Conservation (phyloP, 495 filamentous ascomycete species). For the Poronia punctata region DNA sequence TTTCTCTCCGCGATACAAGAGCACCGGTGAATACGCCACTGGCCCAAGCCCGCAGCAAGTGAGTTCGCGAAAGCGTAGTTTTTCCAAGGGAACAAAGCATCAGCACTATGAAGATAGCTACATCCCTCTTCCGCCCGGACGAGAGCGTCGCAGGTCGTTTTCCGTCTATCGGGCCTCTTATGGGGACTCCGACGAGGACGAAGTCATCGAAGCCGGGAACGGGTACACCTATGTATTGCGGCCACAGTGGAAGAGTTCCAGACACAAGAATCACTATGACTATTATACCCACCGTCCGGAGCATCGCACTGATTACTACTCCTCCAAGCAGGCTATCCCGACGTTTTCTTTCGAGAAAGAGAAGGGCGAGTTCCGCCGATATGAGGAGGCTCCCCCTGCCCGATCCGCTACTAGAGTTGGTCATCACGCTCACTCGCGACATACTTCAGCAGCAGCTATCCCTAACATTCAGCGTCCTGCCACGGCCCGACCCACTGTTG, state of each 20-base stretch:
- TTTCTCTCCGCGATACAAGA: conserved; percentile 44
- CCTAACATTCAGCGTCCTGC: conserved; percentile 30
- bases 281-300: conserved; percentile 34
- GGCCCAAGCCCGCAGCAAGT: conserved; percentile 43
- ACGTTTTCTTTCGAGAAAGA: conserved; percentile 31
- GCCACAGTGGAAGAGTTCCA: conserved; percentile 29
- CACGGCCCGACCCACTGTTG: conserved; percentile 35
- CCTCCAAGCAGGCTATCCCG: conserved; percentile 44
- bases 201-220: conserved; percentile 43
- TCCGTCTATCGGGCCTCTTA: conserved; percentile 50
- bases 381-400: conserved; percentile 28
- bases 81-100: conserved; percentile 36
- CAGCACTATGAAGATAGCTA: conserved; percentile 4
- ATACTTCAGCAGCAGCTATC: conserved; percentile 35
- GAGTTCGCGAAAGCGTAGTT: conserved; percentile 47
- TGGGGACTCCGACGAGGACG: conserved; percentile 57
- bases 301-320: conserved; percentile 51
- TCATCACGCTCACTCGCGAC: conserved; percentile 35
- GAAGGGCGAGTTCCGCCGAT: conserved; percentile 30
- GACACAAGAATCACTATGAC: conserved; percentile 31
- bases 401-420: conserved; percentile 37
- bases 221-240: conserved; percentile 40
- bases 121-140: conserved; percentile 10
- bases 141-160: conserved; percentile 44
- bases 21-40: conserved; percentile 50